Conservation (phyloP, 805 yeast species). For the Cephaloascus albidus region DNA sequence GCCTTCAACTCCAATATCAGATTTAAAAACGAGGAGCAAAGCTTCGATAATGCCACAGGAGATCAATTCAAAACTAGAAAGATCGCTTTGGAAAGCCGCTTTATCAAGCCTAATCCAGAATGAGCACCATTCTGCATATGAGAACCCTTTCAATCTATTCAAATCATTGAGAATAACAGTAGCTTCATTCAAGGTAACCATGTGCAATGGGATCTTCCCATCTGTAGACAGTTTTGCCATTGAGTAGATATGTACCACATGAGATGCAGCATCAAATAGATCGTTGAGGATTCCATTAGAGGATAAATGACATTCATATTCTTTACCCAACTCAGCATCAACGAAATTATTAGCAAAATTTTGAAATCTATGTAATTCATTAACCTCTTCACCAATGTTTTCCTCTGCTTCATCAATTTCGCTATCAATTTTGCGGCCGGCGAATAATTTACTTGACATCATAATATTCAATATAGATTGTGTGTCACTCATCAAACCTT, state of each 20-base stretch:
- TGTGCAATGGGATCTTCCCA: constrained; percentile 12
- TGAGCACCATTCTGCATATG: constrained; percentile 26
- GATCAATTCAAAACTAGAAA: constrained; percentile 71
- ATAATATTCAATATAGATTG: constrained; percentile 17
- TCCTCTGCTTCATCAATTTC: constrained; percentile 5
- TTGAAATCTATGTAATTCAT: constrained; percentile 3
- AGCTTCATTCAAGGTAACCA: constrained; percentile 15
- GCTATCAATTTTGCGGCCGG: background rate
- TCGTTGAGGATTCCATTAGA: constrained; percentile 8
- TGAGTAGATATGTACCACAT: constrained; percentile 18
- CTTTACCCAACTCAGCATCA: constrained; percentile 21
- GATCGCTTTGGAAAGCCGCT: constrained; percentile 9
- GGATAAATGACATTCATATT: constrained; percentile 12
- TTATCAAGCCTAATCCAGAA: constrained; percentile 15
- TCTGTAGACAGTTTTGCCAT: constrained; percentile 12
- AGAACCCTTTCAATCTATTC: constrained; percentile 12
- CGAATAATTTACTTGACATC: constrained; percentile 4
- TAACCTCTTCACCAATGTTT: constrained; percentile 6
- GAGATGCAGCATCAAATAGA: constrained; percentile 9
- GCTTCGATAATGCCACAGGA: constrained; percentile 54
- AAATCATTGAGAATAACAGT: constrained; percentile 8
- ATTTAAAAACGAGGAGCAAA: constrained; percentile 24
- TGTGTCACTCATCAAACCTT: constrained; percentile 59
- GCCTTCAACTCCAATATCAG: constrained; percentile 14
- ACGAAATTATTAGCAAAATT: constrained; percentile 11